Conservation (phyloP, 208 protist genomes). For the Hexamita inflata region DNA sequence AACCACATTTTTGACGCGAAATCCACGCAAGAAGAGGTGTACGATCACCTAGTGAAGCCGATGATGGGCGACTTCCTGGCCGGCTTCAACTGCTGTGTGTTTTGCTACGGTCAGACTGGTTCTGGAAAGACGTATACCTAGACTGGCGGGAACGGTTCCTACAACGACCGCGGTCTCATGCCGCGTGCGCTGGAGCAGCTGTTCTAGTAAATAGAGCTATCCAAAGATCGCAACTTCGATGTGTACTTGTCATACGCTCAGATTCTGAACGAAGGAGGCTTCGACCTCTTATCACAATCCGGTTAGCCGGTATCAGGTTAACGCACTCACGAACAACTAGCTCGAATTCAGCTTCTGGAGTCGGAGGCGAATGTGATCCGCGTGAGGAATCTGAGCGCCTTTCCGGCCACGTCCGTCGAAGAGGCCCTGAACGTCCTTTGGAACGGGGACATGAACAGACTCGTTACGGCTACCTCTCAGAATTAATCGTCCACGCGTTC, state of each 20-base stretch:
- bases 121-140: slow-evolving; percentile 30
- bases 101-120: slow-evolving; percentile 33
- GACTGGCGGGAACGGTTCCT: slow-evolving; percentile 7
- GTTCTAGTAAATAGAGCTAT: background rate
- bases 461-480: slow-evolving; percentile 25
- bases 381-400: background rate
- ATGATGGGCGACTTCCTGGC: background rate
- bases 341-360: slow-evolving; percentile 5
- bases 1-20: slow-evolving; percentile 24
- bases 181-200: slow-evolving; percentile 15
- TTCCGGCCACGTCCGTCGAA: background rate
- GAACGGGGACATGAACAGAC: slow-evolving; percentile 23
- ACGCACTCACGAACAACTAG: slow-evolving; percentile 6
- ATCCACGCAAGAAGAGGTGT: slow-evolving; percentile 23
- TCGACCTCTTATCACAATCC: background rate
- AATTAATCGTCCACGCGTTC: slow-evolving; percentile 32
- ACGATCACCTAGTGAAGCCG: slow-evolving; percentile 1
- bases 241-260: background rate
- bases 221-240: background rate
- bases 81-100: slow-evolving; percentile 25
- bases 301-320: background rate
- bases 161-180: slow-evolving; percentile 27
- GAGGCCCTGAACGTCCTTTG: slow-evolving; percentile 25
- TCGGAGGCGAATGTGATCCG: background rate
- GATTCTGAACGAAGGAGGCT: slow-evolving; percentile 17